Percentiles rank a stretch among this genome's conserved stretches.
Evolutionary conservation across 2,329 filamentous ascomycete species (phyloP).

Genomic region (Hypoxylon sp.): DNA sequence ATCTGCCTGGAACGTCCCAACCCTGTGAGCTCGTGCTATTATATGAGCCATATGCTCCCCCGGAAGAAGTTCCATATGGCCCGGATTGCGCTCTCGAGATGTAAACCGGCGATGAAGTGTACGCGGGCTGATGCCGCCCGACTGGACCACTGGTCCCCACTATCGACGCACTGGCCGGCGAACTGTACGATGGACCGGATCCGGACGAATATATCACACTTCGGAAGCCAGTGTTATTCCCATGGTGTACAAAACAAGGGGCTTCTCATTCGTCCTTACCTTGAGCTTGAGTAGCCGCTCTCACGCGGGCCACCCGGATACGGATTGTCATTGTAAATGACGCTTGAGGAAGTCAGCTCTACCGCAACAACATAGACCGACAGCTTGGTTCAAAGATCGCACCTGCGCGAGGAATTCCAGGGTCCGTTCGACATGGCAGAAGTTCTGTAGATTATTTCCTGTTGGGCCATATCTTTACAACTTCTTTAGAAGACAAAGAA

Average conservation of each 20-base stretch:
- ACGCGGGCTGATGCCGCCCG: slow-evolving; percentile 59
- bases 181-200: slow-evolving; percentile 54
- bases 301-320: slow-evolving; percentile 49
- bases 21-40: slow-evolving; percentile 59
- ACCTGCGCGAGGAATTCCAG: slow-evolving; percentile 69
- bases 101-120: slow-evolving; percentile 59
- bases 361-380: slow-evolving; percentile 42
- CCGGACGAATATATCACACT: slow-evolving; percentile 62
- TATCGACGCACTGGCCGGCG: slow-evolving; percentile 54
- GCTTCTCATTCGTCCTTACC: slow-evolving; percentile 52
- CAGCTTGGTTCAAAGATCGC: slow-evolving; percentile 55
- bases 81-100: slow-evolving; percentile 60
- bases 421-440: slow-evolving; percentile 63
- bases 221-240: slow-evolving; percentile 57
- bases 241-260: slow-evolving; percentile 41
- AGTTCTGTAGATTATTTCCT: slow-evolving; percentile 64
- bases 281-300: slow-evolving; percentile 52
- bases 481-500: slow-evolving; percentile 38
- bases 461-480: slow-evolving; percentile 48
- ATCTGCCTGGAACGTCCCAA: slow-evolving; percentile 66
- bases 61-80: slow-evolving; percentile 54
- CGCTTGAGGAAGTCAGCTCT: slow-evolving; percentile 52
- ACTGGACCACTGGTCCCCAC: slow-evolving; percentile 56
- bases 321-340: slow-evolving; percentile 52
- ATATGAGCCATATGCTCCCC: slow-evolving; percentile 57